Base-by-base conservation (phyloP, 2,329 filamentous ascomycete species). In the Neonectria magnoliae region DNA sequence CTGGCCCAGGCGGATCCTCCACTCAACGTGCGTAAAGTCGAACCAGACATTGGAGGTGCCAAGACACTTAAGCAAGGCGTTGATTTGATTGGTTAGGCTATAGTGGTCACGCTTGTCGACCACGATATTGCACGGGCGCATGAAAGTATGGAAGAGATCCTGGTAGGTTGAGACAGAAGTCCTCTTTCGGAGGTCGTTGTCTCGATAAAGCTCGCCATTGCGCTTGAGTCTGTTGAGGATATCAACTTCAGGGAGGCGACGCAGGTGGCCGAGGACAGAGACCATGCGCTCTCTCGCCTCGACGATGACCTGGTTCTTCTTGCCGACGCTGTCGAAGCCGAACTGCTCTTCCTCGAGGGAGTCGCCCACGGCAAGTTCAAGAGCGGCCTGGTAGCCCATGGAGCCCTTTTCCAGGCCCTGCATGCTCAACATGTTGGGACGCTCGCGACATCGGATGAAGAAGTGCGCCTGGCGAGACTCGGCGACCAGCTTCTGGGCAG, bases 11-110 rank as follows among this genome's bases (percentile, higher is more conserved):
- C 90, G 84, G 62, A 93, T 90, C 41, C 91, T 85, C 90, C 90
- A 93, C 74, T 93, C 91, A 7, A 93, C 88, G 33, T 89, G 84
- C 20, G 90, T 91, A 68, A 93, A 91, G 76, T 93, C 90, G 56
- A 91, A 85, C 91, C 91, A 93, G 50, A 92, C 86, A 60, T 90
- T 90, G 58, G 88, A 84, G 8, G 87, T 80, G 0, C 85, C 87
- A 48, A 93, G 82, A 10, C 91, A 86, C 73, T 88, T 88, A 50
- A 93, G 83, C 18, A 93, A 79, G 4, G 88, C 86, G 68, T 90
- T 84, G 60, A 93, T 92, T 74, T 93, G 91, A 38, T 91, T 88
- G 47, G 89, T 84, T 20, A 93, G 80, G 58, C 90, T 87, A 71
- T 87, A 86, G 5, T 86, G 87, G 71, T 90, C 85, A 31, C 83